A percentile compares a stretch with the other conserved stretches of the same genome.
These are phyloP conservation scores for Euphorbia neoarborescens DNA, from an alignment of 441 rosid genomes.

Conservation along the genomic window DNA sequence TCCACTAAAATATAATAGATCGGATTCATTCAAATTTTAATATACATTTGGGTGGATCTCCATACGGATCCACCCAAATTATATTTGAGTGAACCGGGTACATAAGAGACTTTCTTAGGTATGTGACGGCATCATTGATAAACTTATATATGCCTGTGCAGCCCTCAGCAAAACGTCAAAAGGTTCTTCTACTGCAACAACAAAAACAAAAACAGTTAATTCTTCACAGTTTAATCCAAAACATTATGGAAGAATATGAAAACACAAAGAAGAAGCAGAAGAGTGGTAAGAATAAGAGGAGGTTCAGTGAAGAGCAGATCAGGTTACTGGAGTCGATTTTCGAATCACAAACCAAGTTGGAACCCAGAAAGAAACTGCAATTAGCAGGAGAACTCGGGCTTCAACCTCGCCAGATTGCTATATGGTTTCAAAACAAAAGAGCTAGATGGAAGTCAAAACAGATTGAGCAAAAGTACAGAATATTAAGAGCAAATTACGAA, in stretches of 20 bases:
- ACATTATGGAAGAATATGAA: slow-evolving; percentile 17
- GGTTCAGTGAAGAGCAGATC: slow-evolving; percentile 59
- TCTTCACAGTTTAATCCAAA: not conserved
- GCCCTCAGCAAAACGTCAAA: slow-evolving; percentile 10
- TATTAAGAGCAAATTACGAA: slow-evolving; percentile 42
- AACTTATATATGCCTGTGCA: slow-evolving; percentile 6
- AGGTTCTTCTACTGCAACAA: not conserved
- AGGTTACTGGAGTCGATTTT: slow-evolving; percentile 55
- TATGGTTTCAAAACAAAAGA: slow-evolving; percentile 79
- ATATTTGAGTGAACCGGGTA: no score
- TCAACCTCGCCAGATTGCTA: slow-evolving; percentile 73
- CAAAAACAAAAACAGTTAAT: not conserved
- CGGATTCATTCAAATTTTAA: no score
- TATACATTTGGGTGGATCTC: no score
- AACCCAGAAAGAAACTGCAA: slow-evolving; percentile 55
- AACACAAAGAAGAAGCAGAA: slow-evolving; percentile 29
- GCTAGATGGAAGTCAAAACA: slow-evolving; percentile 75
- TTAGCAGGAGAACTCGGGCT: slow-evolving; percentile 58
- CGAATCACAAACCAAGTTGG: slow-evolving; percentile 59
- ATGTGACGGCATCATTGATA: slow-evolving; percentile 16
- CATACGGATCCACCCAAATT: no score
- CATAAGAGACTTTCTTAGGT: no score
- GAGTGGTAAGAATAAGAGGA: slow-evolving; percentile 39
- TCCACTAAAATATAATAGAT: no score
- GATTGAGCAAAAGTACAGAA: slow-evolving; percentile 49